Evolutionary conservation across 305 asterid species (phyloP).

Genomic region (Fraxinus sp.): DNA sequence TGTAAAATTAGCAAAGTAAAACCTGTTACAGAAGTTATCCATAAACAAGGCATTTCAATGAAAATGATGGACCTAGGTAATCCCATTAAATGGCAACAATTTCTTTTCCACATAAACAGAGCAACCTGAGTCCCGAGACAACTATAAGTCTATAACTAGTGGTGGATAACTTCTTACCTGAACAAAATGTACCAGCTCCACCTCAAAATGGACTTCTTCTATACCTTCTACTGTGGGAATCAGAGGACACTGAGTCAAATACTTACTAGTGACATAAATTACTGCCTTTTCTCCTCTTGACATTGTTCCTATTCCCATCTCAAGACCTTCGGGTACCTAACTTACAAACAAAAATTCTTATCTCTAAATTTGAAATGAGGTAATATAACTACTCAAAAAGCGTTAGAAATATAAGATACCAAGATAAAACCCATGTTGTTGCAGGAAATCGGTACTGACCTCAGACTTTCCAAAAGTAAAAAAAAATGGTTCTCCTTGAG

Average conservation of each 20-base stretch:
- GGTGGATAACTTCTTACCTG: constrained; percentile 53
- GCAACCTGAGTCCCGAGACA: neutral
- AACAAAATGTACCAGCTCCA: constrained; percentile 79
- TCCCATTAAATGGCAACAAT: neutral
- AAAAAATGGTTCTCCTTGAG: constrained; percentile 67
- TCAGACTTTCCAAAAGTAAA: constrained; percentile 92
- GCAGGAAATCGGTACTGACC: constrained; percentile 40
- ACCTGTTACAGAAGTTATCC: neutral
- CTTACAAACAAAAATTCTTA: constrained; percentile 23
- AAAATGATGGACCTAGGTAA: neutral
- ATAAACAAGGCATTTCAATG: neutral
- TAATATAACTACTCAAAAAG: constrained; percentile 6
- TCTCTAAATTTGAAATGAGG: neutral
- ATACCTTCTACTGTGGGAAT: constrained; percentile 56
- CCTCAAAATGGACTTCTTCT: constrained; percentile 82
- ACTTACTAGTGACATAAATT: constrained; percentile 62
- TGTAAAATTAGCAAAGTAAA: neutral
- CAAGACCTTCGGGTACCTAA: constrained; percentile 91
- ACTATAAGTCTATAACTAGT: constrained; percentile 5
- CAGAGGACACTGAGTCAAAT: constrained; percentile 56
- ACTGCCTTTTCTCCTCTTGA: constrained; percentile 84
- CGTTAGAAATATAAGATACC: neutral
- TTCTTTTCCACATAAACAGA: neutral
- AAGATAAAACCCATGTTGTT: constrained; percentile 5
- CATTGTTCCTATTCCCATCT: constrained; percentile 93